Conservation (phyloP, 306 rosid species). For the Rosa rugosa region DNA sequence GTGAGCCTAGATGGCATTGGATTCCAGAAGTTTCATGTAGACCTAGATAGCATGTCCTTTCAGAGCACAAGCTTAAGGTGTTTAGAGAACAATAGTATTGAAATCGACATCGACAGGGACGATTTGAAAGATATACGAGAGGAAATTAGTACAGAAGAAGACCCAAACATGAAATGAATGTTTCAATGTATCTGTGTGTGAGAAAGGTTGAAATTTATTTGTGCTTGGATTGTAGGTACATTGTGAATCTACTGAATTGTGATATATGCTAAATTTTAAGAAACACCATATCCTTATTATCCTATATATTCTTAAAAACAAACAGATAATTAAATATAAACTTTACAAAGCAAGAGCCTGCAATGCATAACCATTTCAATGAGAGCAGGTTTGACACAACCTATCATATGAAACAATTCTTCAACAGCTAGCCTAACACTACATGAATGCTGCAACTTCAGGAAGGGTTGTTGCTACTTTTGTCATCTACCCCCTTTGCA, state of each 20-base stretch:
- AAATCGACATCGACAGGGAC: slow-evolving; percentile 41
- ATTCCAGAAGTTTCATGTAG: slow-evolving; percentile 58
- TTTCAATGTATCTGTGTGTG: not conserved
- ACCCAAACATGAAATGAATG: slow-evolving; percentile 6
- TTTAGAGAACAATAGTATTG: slow-evolving; percentile 54
- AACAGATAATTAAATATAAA: not conserved
- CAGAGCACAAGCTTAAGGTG: slow-evolving; percentile 57
- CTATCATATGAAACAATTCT: slow-evolving; percentile 4
- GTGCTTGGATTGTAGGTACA: not conserved
- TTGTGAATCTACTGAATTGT: slow-evolving; percentile 3
- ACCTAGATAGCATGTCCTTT: slow-evolving; percentile 60
- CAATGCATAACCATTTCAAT: slow-evolving; percentile 1
- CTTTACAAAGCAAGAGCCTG: not conserved
- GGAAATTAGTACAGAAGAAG: slow-evolving; percentile 23
- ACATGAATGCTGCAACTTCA: slow-evolving; percentile 28
- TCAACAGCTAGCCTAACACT: not conserved
- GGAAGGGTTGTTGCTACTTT: slow-evolving; percentile 30
- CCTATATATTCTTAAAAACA: not conserved
- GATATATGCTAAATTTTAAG: not conserved
- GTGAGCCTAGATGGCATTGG: slow-evolving; percentile 65
- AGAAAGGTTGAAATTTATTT: not conserved
- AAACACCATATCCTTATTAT: not conserved
- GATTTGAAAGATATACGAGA: slow-evolving; percentile 25
- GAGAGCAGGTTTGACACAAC: slow-evolving; percentile 1
- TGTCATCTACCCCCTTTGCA: slow-evolving; percentile 23